Evolutionary conservation across 202 grass and related monocot species (phyloP).

Genomic region (Zoysia matrella): DNA sequence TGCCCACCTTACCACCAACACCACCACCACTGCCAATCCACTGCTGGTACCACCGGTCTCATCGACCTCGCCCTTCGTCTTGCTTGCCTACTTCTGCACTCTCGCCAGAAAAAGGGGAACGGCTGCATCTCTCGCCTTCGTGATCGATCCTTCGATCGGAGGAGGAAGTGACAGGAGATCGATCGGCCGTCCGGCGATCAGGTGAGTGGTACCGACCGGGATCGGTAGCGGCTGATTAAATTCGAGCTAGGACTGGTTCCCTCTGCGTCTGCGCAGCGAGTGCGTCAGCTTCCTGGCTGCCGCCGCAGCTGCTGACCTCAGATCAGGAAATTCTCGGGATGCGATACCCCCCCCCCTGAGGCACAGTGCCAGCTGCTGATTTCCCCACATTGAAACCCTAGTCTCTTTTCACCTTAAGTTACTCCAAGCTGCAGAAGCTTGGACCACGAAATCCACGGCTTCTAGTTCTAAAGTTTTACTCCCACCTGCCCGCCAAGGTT

Average conservation of each 20-base stretch:
- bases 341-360: neutral
- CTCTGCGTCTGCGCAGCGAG: neutral
- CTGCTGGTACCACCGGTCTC: neutral
- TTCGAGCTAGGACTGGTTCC: neutral
- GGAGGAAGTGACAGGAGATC: neutral
- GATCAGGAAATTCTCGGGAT: conserved; percentile 44
- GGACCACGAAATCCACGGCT: conserved; percentile 32
- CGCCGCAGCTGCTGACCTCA: conserved; percentile 34
- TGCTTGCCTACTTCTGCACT: neutral
- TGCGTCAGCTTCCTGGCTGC: conserved; percentile 41
- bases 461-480: neutral
- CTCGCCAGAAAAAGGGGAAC: conserved; percentile 1
- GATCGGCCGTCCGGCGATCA: neutral
- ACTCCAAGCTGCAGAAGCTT: neutral
- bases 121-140: neutral
- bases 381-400: conserved; percentile 49
- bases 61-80: neutral
- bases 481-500: neutral
- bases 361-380: conserved; percentile 32
- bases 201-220: conserved; percentile 14
- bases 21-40: no score
- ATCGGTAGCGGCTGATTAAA: neutral
- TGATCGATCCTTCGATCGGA: neutral
- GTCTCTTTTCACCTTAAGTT: conserved; percentile 3
- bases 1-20: neutral